phyloP scores from a whole-genome alignment of 192 early-diverging fungal genomes.

The Backusella tarrabulga region DNA sequence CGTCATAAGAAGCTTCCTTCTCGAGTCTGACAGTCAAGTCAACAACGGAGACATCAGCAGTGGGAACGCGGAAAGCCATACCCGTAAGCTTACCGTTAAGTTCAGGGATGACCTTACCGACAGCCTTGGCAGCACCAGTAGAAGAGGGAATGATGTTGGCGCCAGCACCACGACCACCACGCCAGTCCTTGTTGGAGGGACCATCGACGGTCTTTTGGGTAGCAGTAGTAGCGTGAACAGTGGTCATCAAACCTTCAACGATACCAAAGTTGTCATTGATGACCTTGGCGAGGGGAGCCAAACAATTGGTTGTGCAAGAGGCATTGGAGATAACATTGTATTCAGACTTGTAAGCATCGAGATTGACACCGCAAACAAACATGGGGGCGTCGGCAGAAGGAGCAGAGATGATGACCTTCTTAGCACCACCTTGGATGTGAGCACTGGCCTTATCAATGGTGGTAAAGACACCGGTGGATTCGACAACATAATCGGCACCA shows the following conservation, averaged over 20 bases:
- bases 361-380: conserved; percentile 98
- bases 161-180: conserved; percentile 92
- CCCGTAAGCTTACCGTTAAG: conserved; percentile 89
- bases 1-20: conserved; percentile 89
- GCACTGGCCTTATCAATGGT: conserved; percentile 80
- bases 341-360: conserved; percentile 84
- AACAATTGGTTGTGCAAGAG: conserved; percentile 99
- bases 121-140: conserved; percentile 99
- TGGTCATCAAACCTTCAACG: conserved; percentile 97
- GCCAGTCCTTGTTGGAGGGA: conserved; percentile 97
- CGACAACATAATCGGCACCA: conserved; percentile 91
- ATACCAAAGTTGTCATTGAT: conserved; percentile 96
- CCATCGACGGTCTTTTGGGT: conserved; percentile 99
- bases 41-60: conserved; percentile 95
- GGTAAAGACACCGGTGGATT: conserved; percentile 99
- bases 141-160: conserved; percentile 97
- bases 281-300: conserved; percentile 97
- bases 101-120: conserved; percentile 95
- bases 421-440: conserved; percentile 92
- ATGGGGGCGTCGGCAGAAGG: conserved; percentile 97
- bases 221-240: conserved; percentile 97
- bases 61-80: conserved; percentile 97
- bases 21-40: conserved; percentile 93
- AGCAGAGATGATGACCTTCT: conserved; percentile 99
- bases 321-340: conserved; percentile 96